These are phyloP conservation scores for Syzygium malaccense DNA, from an alignment of 441 rosid genomes.

Conservation along the genomic window DNA sequence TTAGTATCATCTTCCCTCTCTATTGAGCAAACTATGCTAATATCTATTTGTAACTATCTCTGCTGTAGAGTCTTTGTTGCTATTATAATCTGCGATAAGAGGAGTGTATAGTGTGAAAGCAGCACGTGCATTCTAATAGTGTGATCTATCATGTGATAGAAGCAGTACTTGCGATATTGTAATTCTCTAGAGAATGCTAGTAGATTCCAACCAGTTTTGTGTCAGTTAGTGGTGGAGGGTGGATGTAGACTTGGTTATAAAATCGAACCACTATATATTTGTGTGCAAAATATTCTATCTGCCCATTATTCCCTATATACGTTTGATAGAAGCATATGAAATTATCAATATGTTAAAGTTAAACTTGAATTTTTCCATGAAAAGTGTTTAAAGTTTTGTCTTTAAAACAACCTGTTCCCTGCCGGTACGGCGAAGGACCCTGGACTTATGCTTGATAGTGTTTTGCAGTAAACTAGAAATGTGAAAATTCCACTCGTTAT, in stretches of 20 bases:
- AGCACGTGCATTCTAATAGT: accelerated
- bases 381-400: neutral
- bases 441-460: no score
- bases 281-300: neutral
- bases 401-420: no score
- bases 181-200: neutral
- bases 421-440: no score
- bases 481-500: no score
- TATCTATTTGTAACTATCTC: neutral
- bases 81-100: neutral
- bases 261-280: neutral
- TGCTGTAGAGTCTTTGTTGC: neutral
- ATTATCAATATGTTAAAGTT: neutral
- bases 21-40: neutral
- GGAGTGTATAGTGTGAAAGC: neutral
- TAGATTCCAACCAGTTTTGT: neutral
- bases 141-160: neutral
- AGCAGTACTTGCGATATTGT: neutral
- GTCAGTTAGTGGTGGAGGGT: neutral
- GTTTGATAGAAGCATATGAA: neutral
- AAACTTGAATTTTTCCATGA: neutral
- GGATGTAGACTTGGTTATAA: neutral
- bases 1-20: neutral
- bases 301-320: neutral
- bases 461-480: no score